phyloP scores from a whole-genome alignment of 371 early-diverging fungal species.

The Parasitella parasitica region DNA sequence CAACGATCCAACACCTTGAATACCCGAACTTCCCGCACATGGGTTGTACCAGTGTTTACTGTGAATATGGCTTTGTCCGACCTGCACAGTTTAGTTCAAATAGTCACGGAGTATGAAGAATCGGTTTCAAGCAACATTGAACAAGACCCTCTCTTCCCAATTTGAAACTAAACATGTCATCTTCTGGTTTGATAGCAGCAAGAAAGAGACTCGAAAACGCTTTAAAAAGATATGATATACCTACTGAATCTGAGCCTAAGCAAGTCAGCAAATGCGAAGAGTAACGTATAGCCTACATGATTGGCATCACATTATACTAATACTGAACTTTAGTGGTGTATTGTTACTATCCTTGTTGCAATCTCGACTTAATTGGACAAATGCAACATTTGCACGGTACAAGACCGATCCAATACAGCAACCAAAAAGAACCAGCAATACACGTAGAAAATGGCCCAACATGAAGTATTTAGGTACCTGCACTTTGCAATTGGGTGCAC shows the following conservation, averaged over 20 bases:
- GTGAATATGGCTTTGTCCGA: too few relatives aligned
- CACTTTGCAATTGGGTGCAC: slow-evolving; percentile 41
- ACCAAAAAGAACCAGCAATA: slow-evolving; percentile 30
- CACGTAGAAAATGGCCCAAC: slow-evolving; percentile 44
- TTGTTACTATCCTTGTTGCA: slow-evolving; percentile 43
- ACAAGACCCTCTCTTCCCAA: too few relatives aligned
- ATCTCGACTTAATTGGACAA: slow-evolving; percentile 47
- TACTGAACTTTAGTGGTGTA: slow-evolving; percentile 15
- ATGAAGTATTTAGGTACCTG: slow-evolving; percentile 39
- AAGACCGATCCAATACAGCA: slow-evolving; percentile 38
- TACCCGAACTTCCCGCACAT: slow-evolving; percentile 5
- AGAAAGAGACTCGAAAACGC: slow-evolving; percentile 30
- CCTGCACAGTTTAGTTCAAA: not conserved
- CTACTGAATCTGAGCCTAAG: slow-evolving; percentile 12
- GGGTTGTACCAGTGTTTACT: not conserved
- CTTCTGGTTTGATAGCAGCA: slow-evolving; percentile 34
- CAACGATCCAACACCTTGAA: slow-evolving; percentile 2
- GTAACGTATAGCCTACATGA: slow-evolving; percentile 6
- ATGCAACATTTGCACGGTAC: slow-evolving; percentile 37
- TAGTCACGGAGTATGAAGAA: too few relatives aligned
- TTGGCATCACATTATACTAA: not conserved
- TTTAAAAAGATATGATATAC: slow-evolving; percentile 25
- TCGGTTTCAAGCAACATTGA: too few relatives aligned
- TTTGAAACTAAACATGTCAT: slow-evolving; percentile 34
- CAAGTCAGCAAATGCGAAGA: slow-evolving; percentile 5